Evolutionary conservation across 2,329 filamentous ascomycete genomes (phyloP), one percentile per base, ranked within the genome.

Genomic region (Tolypocladium sp.): DNA sequence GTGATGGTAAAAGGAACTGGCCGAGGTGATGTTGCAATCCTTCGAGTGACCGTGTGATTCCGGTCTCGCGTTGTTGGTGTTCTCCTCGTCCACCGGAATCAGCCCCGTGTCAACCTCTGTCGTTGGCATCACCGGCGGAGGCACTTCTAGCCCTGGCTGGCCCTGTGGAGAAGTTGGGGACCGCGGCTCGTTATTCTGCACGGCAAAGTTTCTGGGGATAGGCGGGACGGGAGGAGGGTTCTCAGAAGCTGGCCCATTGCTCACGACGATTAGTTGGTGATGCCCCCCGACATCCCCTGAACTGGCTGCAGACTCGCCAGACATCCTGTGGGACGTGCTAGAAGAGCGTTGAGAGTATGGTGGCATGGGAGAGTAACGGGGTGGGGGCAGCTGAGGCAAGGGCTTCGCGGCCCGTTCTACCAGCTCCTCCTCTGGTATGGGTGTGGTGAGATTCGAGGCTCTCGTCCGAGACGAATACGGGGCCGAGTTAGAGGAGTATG

Each of bases 1-100:
- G 42, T 79, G 71, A 12, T 77, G 69, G 56, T 80, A 77, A 62
- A 83, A 83, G 0, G 81, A 83, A 63, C 80, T 82, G 12, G 69
- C 62, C 2, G 66, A 61, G 12, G 69, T 75, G 41, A 84, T 80
- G 7, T 64, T 74, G 63, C 75, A 78, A 53, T 79, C 76, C 20
- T 57, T 59, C 3, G 52, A 40, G 9, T 46, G 56, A 9, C 40
- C n/a, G n/a, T 60, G 20, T 10, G 56, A 53, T 37, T 37, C 41
- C 13, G 22, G 40, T 2, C 30, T 27, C 22, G 27, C 41, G n/a
- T 22, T 57, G 12, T 27, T 7, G 27, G 27, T 25, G 4, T 20
- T 10, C 38, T 61, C 58, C 4, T 57, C 22, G 13, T 67, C 64
- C 12, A 67, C 66, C 1, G 61, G 64, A 20, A 68, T 68, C 44